Evolutionary conservation across 2,329 filamentous ascomycete genomes (phyloP), one percentile per base, ranked within the genome.

Genomic region (Dactylella cylindrospora): DNA sequence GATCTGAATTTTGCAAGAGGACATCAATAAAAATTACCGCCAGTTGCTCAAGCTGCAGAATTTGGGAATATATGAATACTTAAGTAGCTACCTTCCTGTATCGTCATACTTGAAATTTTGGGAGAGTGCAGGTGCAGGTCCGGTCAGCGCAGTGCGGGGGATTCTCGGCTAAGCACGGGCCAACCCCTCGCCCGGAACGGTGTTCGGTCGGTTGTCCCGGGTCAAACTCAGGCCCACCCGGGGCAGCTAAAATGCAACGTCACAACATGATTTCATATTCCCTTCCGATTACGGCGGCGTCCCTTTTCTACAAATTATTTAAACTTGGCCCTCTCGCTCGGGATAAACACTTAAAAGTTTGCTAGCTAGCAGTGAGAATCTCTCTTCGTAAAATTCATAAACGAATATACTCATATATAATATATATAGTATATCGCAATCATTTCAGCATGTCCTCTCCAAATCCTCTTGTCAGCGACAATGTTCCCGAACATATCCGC

Each of bases 401-500:
- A 25, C 15, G 29, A 25, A 5, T 38, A 38, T 45, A n/a, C n/a
- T n/a, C n/a, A n/a, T n/a, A n/a, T n/a, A n/a, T n/a, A n/a, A n/a
- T n/a, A n/a, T n/a, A n/a, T n/a, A n/a, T n/a, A n/a, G n/a, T n/a
- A n/a, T n/a, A n/a, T n/a, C n/a, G n/a, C n/a, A n/a, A n/a, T n/a
- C 43, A 23, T 31, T 39, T 15, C 12, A 61, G 38, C 25, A 59
- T 61, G 64, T 64, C 36, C 29, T 61, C 52, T 36, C 41, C 41
- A 68, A 72, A 57, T 73, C 57, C 57, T 15, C 44, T 62, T 6
- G 19, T 39, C 9, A 46, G 32, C 46, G 69, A 74, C 57, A 70
- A 61, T 43, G 66, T 31, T 12, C 50, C 49, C 45, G 66, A 15
- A 28, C 26, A 69, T 74, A 74, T 19, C 70, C 71, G 53, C 71